Percentiles rank a stretch among this genome's conserved stretches.
Conservation (phyloP, 2,329 filamentous ascomycete genomes). For the Aspergillus caelatus region DNA sequence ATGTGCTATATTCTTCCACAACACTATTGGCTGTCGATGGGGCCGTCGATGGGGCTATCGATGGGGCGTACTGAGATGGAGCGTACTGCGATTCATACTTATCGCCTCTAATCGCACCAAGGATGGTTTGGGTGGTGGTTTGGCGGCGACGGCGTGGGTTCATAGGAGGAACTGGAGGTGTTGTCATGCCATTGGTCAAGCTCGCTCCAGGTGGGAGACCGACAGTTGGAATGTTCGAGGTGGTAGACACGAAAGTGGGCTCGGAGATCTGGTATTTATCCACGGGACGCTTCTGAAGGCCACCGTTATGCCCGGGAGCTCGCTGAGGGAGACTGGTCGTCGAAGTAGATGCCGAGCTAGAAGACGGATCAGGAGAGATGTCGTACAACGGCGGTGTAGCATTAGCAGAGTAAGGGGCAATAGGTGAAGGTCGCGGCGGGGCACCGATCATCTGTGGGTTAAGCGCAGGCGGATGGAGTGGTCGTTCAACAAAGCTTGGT, state of each 20-base stretch:
- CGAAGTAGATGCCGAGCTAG: slow-evolving; percentile 31
- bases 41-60: background rate
- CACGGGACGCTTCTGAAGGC: slow-evolving; percentile 58
- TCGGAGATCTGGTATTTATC: slow-evolving; percentile 66
- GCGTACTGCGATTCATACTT: slow-evolving; percentile 30
- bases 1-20: slow-evolving; percentile 44
- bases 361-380: slow-evolving; percentile 47
- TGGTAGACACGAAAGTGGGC: slow-evolving; percentile 55
- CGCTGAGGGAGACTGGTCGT: slow-evolving; percentile 31
- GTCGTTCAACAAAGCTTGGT: slow-evolving; percentile 38
- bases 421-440: slow-evolving; percentile 48
- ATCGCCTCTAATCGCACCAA: slow-evolving; percentile 42
- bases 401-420: slow-evolving; percentile 54
- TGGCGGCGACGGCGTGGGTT: slow-evolving; percentile 61
- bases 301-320: slow-evolving; percentile 29
- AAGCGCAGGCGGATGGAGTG: slow-evolving; percentile 30
- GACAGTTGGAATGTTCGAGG: slow-evolving; percentile 61
- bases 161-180: slow-evolving; percentile 61
- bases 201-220: slow-evolving; percentile 60
- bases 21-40: slow-evolving; percentile 27
- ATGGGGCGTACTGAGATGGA: background rate
- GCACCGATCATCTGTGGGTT: slow-evolving; percentile 40
- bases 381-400: slow-evolving; percentile 57
- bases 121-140: slow-evolving; percentile 46
- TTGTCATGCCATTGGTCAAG: slow-evolving; percentile 55